Percentiles rank a stretch among this genome's conserved stretches.
Conservation (phyloP, 164 flowering plant genomes). For the Berberis vulgaris region DNA sequence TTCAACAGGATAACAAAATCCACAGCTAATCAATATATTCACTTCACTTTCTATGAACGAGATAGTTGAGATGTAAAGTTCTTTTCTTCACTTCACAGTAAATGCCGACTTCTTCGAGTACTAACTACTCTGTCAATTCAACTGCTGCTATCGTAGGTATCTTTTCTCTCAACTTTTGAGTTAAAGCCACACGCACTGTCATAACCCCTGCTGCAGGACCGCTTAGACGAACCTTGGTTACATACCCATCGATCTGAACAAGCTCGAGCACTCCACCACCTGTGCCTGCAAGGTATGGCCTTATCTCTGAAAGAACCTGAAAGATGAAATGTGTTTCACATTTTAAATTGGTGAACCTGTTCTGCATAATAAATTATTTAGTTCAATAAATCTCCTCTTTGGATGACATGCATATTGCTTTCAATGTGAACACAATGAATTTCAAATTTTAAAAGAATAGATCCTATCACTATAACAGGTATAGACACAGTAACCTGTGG, state of each 20-base stretch:
- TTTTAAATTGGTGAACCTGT: not conserved
- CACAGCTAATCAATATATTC: too few species aligned
- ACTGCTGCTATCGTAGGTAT: constrained; percentile 81
- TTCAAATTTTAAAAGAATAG: too few species aligned
- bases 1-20: too few species aligned
- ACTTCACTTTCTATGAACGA: too few species aligned
- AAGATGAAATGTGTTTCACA: constrained; percentile 6
- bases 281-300: constrained; percentile 80
- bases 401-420: too few species aligned
- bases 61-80: too few species aligned
- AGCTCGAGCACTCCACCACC: constrained; percentile 85
- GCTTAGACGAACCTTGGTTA: constrained; percentile 62
- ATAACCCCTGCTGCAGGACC: constrained; percentile 90
- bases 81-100: constrained; percentile 5
- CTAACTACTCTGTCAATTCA: constrained; percentile 30
- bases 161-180: constrained; percentile 86
- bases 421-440: too few species aligned
- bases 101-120: not conserved
- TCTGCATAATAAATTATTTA: too few species aligned
- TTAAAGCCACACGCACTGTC: constrained; percentile 96
- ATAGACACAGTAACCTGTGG: too few species aligned
- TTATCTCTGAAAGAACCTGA: constrained; percentile 82
- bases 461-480: too few species aligned
- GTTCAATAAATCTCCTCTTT: too few species aligned
- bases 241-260: constrained; percentile 49